Evolutionary conservation across 768 basidiomycete species (phyloP).

Genomic region (Rhodotorula sphaerocarpa): DNA sequence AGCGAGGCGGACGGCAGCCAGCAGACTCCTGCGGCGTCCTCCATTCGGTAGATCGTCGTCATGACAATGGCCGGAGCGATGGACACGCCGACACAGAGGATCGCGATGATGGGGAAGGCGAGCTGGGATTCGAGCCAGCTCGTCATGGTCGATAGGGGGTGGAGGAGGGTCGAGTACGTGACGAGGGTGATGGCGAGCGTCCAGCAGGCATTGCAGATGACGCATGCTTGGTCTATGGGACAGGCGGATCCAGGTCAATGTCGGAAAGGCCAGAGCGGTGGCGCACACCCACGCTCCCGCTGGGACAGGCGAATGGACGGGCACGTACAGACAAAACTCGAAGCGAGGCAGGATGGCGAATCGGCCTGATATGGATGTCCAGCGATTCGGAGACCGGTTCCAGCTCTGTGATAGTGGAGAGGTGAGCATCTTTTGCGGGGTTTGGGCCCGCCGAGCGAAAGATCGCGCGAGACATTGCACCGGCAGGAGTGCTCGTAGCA

Average conservation of each 20-base stretch:
- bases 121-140: slow-evolving; percentile 2
- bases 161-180: slow-evolving; percentile 19
- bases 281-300: too few relatives aligned
- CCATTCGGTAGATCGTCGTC: slow-evolving; percentile 1
- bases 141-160: slow-evolving; percentile 16
- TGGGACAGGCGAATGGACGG: accelerated
- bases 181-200: slow-evolving; percentile 18
- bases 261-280: too few relatives aligned
- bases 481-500: neutral
- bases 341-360: neutral
- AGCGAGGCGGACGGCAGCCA: slow-evolving; percentile 10
- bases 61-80: slow-evolving; percentile 7
- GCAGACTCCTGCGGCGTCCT: slow-evolving; percentile 18
- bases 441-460: too few relatives aligned
- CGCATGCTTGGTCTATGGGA: slow-evolving; percentile 22
- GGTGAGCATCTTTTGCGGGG: neutral
- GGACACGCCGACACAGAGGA: neutral
- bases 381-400: neutral
- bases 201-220: slow-evolving; percentile 17
- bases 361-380: neutral
- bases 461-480: too few relatives aligned
- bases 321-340: slow-evolving; percentile 17
- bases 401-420: neutral
- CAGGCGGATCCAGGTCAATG: neutral
- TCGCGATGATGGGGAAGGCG: slow-evolving; percentile 4